These are phyloP conservation scores for Rhizophagus sp. DNA, from an alignment of 192 early-diverging fungal species.

Conservation along the genomic window DNA sequence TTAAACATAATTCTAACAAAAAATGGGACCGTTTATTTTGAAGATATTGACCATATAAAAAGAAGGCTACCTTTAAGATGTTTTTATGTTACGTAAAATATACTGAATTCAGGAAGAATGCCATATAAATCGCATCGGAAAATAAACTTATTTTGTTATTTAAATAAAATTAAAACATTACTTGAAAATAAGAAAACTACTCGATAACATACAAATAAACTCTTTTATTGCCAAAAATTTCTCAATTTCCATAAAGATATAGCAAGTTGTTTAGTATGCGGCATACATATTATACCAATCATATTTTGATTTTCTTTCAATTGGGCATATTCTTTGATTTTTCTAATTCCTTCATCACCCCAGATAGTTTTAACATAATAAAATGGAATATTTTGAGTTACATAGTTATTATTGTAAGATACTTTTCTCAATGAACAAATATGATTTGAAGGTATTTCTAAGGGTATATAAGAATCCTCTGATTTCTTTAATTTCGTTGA, in stretches of 20 bases:
- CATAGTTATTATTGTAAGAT: not conserved
- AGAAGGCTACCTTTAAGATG: no score
- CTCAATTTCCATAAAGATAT: slow-evolving; percentile 2
- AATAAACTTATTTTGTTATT: no score
- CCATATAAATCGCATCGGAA: no score
- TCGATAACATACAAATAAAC: no score
- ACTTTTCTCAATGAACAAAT: slow-evolving; percentile 1
- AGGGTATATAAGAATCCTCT: not conserved
- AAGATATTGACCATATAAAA: no score
- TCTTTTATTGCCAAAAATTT: not conserved
- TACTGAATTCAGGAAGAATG: no score
- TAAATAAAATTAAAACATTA: no score
- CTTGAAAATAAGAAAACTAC: no score
- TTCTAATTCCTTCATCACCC: not conserved
- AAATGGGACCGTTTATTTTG: no score
- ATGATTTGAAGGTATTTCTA: not conserved
- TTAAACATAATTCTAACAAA: no score
- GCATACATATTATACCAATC: not conserved
- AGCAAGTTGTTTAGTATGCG: slow-evolving; percentile 3
- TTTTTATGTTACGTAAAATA: no score
- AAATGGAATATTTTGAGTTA: not conserved
- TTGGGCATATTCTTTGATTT: not conserved
- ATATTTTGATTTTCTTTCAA: not conserved
- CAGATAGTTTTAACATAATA: slow-evolving; percentile 10
- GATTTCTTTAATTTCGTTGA: not conserved